Evolutionary conservation across 2,329 filamentous ascomycete species (phyloP).

Genomic region (Aciculosporium take): DNA sequence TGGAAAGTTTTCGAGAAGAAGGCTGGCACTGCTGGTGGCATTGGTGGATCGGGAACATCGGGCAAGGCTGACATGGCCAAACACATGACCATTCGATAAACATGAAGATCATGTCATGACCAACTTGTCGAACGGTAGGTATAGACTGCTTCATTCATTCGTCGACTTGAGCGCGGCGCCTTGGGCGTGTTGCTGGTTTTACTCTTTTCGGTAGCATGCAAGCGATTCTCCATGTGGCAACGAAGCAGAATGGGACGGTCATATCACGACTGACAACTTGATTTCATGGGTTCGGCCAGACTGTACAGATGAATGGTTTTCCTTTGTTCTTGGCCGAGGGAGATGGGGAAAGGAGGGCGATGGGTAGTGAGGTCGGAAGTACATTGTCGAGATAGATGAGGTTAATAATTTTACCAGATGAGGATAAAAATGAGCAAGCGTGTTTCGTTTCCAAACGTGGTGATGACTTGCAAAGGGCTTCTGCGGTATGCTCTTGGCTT

Average conservation of each 20-base stretch:
- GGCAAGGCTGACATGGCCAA: conserved; percentile 78
- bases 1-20: conserved; percentile 99
- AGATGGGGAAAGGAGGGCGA: neutral
- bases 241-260: conserved; percentile 20
- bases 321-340: neutral
- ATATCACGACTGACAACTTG: conserved; percentile 12
- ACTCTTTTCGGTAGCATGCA: conserved; percentile 32
- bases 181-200: conserved; percentile 24
- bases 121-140: conserved; percentile 29
- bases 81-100: conserved; percentile 85
- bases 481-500: neutral
- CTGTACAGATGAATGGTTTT: neutral
- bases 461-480: neutral
- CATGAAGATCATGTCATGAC: conserved; percentile 8
- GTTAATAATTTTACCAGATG: neutral
- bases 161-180: conserved; percentile 38
- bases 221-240: conserved; percentile 30
- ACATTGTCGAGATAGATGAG: neutral
- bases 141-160: conserved; percentile 29
- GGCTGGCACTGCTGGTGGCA: conserved; percentile 54
- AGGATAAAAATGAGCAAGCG: neutral
- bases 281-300: conserved; percentile 6
- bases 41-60: conserved; percentile 51
- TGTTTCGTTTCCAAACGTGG: neutral
- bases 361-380: neutral